Conservation (phyloP, 371 early-diverging fungal genomes). For the Saksenaea vasiformis region DNA sequence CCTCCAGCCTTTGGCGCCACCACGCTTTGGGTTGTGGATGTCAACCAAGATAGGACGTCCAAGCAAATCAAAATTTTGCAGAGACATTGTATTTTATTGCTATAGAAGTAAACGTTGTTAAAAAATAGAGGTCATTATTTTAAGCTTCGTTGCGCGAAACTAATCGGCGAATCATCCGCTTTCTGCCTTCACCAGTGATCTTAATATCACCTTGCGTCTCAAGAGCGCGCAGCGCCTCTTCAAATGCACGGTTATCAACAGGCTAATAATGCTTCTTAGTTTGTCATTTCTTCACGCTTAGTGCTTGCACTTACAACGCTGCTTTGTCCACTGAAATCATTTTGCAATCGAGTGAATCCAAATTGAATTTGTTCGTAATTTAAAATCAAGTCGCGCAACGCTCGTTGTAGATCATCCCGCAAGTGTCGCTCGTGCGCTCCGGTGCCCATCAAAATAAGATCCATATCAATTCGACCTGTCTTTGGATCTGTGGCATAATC, state of each 20-base stretch:
- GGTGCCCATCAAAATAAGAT: constrained; percentile 92
- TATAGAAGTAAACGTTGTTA: neutral
- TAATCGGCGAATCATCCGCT: constrained; percentile 25
- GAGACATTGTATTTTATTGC: no score
- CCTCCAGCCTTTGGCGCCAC: no score
- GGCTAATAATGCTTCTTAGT: constrained; percentile 19
- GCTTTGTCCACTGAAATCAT: constrained; percentile 55
- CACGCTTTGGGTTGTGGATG: no score
- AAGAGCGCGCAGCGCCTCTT: constrained; percentile 37
- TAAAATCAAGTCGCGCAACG: constrained; percentile 42
- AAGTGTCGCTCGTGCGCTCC: constrained; percentile 58
- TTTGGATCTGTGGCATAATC: constrained; percentile 97
- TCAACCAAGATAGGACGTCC: no score
- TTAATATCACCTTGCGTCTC: constrained; percentile 38
- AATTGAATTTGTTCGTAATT: constrained; percentile 36
- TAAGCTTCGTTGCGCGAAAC: constrained; percentile 3
- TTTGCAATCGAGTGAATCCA: constrained; percentile 40
- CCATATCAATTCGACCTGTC: constrained; percentile 98
- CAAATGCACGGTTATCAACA: constrained; percentile 39
- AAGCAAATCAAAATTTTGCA: no score
- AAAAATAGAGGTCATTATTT: constrained; percentile 5
- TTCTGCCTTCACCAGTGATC: constrained; percentile 42
- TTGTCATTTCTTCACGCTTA: neutral
- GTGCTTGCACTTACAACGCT: constrained; percentile 43
- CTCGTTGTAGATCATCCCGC: constrained; percentile 51